phyloP scores from a whole-genome alignment of 176 grass and related monocot species.

The Lolium multiflorum region DNA sequence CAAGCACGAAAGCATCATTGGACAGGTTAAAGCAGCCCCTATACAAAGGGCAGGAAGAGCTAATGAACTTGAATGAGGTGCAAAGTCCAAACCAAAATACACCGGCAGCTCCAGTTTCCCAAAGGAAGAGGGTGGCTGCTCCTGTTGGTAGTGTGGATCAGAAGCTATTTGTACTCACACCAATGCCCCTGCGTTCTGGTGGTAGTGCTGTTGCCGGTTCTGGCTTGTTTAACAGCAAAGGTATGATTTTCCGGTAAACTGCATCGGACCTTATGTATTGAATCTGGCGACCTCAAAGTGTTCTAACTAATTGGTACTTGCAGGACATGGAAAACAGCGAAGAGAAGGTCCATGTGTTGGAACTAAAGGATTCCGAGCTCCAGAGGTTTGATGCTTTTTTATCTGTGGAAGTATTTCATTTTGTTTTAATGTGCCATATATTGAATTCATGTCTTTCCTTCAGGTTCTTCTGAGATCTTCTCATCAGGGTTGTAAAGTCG shows the following conservation, averaged over 20 bases:
- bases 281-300: neutral
- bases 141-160: conserved; percentile 54
- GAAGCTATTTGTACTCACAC: conserved; percentile 68
- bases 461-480: conserved; percentile 93
- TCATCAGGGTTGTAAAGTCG: conserved; percentile 90
- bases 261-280: neutral
- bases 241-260: conserved; percentile 36
- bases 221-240: conserved; percentile 73
- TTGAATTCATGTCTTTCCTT: conserved; percentile 45
- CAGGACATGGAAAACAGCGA: conserved; percentile 72
- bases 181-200: conserved; percentile 84
- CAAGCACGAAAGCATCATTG: conserved; percentile 73
- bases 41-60: conserved; percentile 79
- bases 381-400: conserved; percentile 69
- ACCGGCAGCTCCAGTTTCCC: conserved; percentile 60
- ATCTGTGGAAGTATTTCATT: neutral
- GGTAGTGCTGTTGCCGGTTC: conserved; percentile 73
- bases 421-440: neutral
- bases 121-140: conserved; percentile 89
- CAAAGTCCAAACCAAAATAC: conserved; percentile 59
- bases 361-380: conserved; percentile 99
- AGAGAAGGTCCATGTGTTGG: conserved; percentile 97
- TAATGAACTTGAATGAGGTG: conserved; percentile 75
- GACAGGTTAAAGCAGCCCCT: conserved; percentile 85
- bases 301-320: conserved; percentile 30